Evolutionary conservation across 345 rosid genomes (phyloP), one percentile per base, ranked within the genome.

Genomic region (Camelina sativa): DNA sequence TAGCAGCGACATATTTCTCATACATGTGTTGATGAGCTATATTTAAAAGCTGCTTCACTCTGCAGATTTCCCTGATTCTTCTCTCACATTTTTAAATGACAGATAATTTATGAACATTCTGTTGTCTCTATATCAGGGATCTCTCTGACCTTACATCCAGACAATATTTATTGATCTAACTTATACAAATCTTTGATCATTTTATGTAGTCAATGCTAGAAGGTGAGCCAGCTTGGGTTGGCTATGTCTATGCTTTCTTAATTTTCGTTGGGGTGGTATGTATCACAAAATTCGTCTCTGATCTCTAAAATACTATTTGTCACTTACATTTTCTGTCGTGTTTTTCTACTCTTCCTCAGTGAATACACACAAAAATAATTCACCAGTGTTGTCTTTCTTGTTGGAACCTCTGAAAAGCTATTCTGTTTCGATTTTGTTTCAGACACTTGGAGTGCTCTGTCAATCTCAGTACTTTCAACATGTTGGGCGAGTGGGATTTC

Each of bases 191-290:
- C 34, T 59, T 41, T 38, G 44, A 13, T 69, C 69, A 17, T 46
- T 38, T 3, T 53, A 37, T 86, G 83, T 91, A 95, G 99, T 90
- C 99, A 52, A 89, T 92, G 99, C 96, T 90, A 88, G 84, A 58
- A 65, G 94, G 96, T 43, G 96, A 89, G 76, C 96, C 97, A 43
- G 88, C 96, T 63, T 95, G 92, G 97, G 84, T 87, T 62, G 97
- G 99, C 64, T 90, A 86, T 67, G 34, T 84, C 67, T 92, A 92
- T 58, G 97, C 99, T 74, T 90, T 92, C 88, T 79, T 79, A 48
- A 92, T 95, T 65, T 87, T 95, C 54, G 41, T 81, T 73, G 97
- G 92, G 5, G 97, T 90, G 92, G 97, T 92, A 89, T 40, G 91
- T 60, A 68, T 54, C 30, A 1, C 12, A 54, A 40, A 52, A 3